phyloP scores from a whole-genome alignment of 1,284 basidiomycete genomes.

The Meira miltonrushii region DNA sequence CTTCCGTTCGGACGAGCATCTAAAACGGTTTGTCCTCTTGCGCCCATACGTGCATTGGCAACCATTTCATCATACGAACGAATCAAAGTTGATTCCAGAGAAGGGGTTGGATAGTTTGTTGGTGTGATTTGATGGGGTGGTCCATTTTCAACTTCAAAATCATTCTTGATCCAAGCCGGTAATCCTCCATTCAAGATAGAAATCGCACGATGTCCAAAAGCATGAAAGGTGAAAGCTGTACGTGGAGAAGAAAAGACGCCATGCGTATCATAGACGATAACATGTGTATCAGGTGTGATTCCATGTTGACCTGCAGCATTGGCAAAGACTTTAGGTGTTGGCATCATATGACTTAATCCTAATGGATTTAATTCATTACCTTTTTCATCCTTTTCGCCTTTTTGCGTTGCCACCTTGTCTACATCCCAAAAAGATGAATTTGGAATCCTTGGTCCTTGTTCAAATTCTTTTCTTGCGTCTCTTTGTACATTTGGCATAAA shows the following conservation, averaged over 20 bases:
- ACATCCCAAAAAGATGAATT: constrained; percentile 74
- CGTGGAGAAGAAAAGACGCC: constrained; percentile 53
- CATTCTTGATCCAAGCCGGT: constrained; percentile 39
- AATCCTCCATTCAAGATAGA: constrained; percentile 49
- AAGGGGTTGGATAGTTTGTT: background rate
- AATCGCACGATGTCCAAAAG: constrained; percentile 40
- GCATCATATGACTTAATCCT: constrained; percentile 86
- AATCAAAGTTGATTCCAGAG: constrained; percentile 52
- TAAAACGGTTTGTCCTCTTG: constrained; percentile 67
- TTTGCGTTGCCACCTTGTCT: constrained; percentile 60
- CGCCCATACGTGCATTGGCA: constrained; percentile 62
- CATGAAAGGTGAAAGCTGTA: constrained; percentile 42
- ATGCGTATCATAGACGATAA: constrained; percentile 11
- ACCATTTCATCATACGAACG: constrained; percentile 77
- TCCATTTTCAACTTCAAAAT: constrained; percentile 27
- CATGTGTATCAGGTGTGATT: background rate
- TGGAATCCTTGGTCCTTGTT: constrained; percentile 63
- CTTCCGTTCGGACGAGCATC: constrained; percentile 78
- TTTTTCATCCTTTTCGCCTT: constrained; percentile 24
- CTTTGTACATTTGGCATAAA: constrained; percentile 76
- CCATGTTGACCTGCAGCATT: constrained; percentile 62
- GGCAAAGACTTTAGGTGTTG: constrained; percentile 67
- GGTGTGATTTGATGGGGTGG: background rate
- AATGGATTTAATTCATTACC: constrained; percentile 1
- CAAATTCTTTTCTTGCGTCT: constrained; percentile 64